Base-by-base conservation (phyloP, 2,329 filamentous ascomycete genomes). In the Verticillium isaacii region DNA sequence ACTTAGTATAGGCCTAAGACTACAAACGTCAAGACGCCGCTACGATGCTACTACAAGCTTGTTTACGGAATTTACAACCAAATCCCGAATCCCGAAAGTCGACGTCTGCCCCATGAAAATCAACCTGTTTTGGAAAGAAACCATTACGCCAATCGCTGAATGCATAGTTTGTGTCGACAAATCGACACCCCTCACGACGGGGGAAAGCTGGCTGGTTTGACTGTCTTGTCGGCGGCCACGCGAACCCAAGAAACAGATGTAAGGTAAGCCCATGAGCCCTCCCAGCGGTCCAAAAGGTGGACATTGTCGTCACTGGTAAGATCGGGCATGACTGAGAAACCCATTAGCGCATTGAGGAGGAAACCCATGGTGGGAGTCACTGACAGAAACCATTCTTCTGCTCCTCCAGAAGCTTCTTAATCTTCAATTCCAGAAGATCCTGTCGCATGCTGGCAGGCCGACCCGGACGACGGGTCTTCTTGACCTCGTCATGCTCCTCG, bases 191-290 rank as follows among this genome's bases (percentile, higher is more conserved):
- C 3, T 52, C 45, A 52, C 32, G 8, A 64, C 72, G 61, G 92
- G 23, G 93, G 94, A 71, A 97, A 97, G 64, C 82, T 89, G 29
- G 90, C 89, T n/a, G 86, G 78, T 69, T 87, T 84, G 65, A 87
- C 82, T 14, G 74, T 78, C 4, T 92, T 92, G 34, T 84, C 80
- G 61, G 82, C 86, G 5, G 84, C 84, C 61, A 97, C 80, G 64
- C 92, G 88, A 64, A 92, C 82, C 82, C 93, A 98, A 63, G 88
- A 86, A 67, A 97, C 74, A 9, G 84, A 89, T 37, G 88, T 86
- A 65, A 97, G 82, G 68, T 89, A 89, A 9, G 90, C 83, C 94
- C 94, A 98, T 32, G 90, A 85, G 4, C 91, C 90, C 66, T 92
- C 90, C 92, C 93, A 98, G 25, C 82, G 80, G 65, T 86, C 83